Base-by-base conservation (phyloP, 805 yeast genomes). In the Clavispora fructus region DNA sequence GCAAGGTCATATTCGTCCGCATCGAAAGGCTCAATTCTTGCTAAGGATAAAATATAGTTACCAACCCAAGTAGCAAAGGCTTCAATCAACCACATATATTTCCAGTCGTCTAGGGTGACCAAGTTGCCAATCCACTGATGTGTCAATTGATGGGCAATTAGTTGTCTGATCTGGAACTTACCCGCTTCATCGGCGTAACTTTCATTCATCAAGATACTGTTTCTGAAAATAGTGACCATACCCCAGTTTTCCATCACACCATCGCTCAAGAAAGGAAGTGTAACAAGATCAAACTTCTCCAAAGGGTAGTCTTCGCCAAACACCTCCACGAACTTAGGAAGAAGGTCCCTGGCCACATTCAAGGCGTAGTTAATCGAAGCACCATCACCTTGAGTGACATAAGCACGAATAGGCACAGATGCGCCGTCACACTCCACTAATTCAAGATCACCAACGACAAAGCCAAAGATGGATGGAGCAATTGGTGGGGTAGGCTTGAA, bases 221-320 rank as follows among this genome's bases (percentile, higher is more conserved):
- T 74, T 43, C 77, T 74, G 44, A 82, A 74, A 7, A 83, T 71
- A 2, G 85, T 78, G 42, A 87, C 73, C 65, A 84, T 64, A 4
- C 88, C 86, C 78, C 85, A 82, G 60, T 86, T 85, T 60, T 87
- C 95, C 82, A 85, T 86, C 2, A 87, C 95, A 48, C 87, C 86
- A 59, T 85, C 92, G 27, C 80, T 73, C 46, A 87, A 67, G 54
- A 81, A 83, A 9, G 94, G 94, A 8, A 87, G 61, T 1, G 86
- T 78, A 4, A 82, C 78, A 40, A 87, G 64, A 58, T 86, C 94
- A 25, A 87, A 63, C 53, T 87, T 86, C 2, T 71, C 65, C 47
- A 83, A 63, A 1, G 92, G 92, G 56, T 73, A 85, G 1, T 57
- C 52, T 11, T 55, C 55, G 1, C 71, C 68, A 42, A 84, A 74